A percentile compares a stretch with the other conserved stretches of the same genome.
Evolutionary conservation across 1,284 basidiomycete species (phyloP).

Genomic region (Moesziomyces parantarcticus): DNA sequence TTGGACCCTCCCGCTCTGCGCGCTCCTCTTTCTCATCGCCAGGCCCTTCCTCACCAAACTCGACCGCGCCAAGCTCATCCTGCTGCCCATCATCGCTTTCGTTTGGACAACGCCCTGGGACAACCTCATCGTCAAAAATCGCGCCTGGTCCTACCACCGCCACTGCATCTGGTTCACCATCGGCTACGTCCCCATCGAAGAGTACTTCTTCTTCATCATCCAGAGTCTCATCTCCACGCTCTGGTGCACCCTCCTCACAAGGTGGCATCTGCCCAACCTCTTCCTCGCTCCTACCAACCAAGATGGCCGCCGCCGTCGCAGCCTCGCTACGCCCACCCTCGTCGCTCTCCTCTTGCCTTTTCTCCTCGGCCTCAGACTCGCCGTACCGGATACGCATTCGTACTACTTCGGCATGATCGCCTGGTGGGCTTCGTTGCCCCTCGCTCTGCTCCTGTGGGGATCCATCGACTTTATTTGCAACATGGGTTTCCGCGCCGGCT

Average conservation of each 20-base stretch:
- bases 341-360: conserved; percentile 7
- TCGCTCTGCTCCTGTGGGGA: conserved; percentile 55
- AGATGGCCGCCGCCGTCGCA: conserved; percentile 1
- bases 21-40: conserved; percentile 41
- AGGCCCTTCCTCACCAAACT: conserved; percentile 56
- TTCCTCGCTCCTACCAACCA: conserved; percentile 16
- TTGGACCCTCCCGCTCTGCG: conserved; percentile 56
- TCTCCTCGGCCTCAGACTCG: conserved; percentile 22
- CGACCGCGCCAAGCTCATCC: conserved; percentile 54
- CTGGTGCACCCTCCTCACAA: conserved; percentile 54
- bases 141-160: conserved; percentile 59
- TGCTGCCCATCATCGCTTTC: conserved; percentile 59
- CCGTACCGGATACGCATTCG: conserved; percentile 22
- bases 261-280: conserved; percentile 53
- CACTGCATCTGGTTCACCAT: conserved; percentile 58
- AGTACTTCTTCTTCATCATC: conserved; percentile 64
- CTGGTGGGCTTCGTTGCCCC: conserved; percentile 59
- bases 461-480: conserved; percentile 39
- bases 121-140: conserved; percentile 55
- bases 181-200: conserved; percentile 60
- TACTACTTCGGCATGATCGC: conserved; percentile 64
- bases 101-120: conserved; percentile 65
- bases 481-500: conserved; percentile 29
- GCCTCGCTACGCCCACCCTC: conserved; percentile 12
- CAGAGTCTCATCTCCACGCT: conserved; percentile 61